Evolutionary conservation across 345 rosid genomes (phyloP).

Genomic region (Lepidium sativum): DNA sequence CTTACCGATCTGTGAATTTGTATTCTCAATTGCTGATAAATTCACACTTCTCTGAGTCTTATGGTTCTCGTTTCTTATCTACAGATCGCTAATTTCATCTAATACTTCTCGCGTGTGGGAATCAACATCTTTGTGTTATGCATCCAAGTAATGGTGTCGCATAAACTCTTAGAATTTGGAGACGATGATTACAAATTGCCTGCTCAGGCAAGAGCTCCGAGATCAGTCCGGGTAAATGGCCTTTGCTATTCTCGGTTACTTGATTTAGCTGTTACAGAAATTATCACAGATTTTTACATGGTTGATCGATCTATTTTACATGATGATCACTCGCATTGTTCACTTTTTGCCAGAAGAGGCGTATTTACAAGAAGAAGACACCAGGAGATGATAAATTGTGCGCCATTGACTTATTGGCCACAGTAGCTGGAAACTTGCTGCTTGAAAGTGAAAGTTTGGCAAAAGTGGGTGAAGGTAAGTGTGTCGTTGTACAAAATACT

Average conservation of each 20-base stretch:
- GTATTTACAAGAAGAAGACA: conserved; percentile 40
- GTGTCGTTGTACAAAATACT: conserved; percentile 30
- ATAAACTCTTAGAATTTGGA: conserved; percentile 66
- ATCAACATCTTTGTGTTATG: conserved; percentile 7
- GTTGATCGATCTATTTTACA: not conserved
- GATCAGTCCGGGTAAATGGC: conserved; percentile 74
- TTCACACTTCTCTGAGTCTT: not conserved
- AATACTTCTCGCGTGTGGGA: not conserved
- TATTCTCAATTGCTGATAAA: not conserved
- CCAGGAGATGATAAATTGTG: conserved; percentile 47
- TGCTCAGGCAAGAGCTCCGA: conserved; percentile 63
- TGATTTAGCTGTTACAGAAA: not conserved
- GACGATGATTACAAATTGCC: conserved; percentile 79
- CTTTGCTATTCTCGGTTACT: not conserved
- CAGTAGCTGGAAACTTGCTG: conserved; percentile 75
- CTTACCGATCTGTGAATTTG: not conserved
- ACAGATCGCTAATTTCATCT: not conserved
- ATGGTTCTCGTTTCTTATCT: not conserved
- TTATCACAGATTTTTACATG: not conserved
- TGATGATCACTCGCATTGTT: conserved; percentile 10
- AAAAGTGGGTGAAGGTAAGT: conserved; percentile 26
- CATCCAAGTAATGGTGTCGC: conserved; percentile 28
- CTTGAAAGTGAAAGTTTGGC: conserved; percentile 37
- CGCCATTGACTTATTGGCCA: conserved; percentile 83
- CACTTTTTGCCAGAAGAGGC: conserved; percentile 47